phyloP scores from a whole-genome alignment of 129 eudicot genomes.

The Arctium minus region DNA sequence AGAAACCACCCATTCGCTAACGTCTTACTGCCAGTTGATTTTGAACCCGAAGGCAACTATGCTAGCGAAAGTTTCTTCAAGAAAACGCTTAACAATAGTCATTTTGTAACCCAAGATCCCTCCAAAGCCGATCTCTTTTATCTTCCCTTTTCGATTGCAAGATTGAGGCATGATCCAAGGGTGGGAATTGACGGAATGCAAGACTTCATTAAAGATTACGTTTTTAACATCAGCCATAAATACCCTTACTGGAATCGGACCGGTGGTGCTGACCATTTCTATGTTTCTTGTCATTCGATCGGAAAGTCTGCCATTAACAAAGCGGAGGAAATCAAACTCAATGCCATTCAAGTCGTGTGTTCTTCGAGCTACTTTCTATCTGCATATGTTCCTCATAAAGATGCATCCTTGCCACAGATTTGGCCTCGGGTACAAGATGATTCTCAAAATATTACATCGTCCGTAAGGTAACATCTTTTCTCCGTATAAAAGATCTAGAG shows the following conservation, averaged over 20 bases:
- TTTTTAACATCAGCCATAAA: conserved; percentile 51
- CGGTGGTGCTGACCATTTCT: conserved; percentile 91
- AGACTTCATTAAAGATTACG: conserved; percentile 58
- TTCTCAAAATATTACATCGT: conserved; percentile 35
- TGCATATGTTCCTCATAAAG: conserved; percentile 79
- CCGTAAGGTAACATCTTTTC: conserved; percentile 49
- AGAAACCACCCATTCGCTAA: conserved; percentile 77
- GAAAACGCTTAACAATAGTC: conserved; percentile 62
- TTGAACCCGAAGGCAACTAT: conserved; percentile 86
- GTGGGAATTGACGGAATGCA: conserved; percentile 77
- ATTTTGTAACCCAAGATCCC: conserved; percentile 78
- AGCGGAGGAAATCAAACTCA: conserved; percentile 55
- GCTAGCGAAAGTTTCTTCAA: conserved; percentile 96
- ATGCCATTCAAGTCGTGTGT: conserved; percentile 90
- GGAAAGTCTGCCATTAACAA: conserved; percentile 68
- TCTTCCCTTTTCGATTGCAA: conserved; percentile 85
- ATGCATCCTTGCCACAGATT: conserved; percentile 82
- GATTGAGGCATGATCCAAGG: conserved; percentile 70
- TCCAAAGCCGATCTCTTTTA: conserved; percentile 73
- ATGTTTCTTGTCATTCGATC: conserved; percentile 88
- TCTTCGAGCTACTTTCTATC: conserved; percentile 73
- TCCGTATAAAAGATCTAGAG: background rate
- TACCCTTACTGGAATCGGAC: conserved; percentile 82
- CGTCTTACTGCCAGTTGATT: conserved; percentile 58
- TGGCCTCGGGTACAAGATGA: conserved; percentile 71